Evolutionary conservation across 257 asterid genomes (phyloP).

Genomic region (Salvia splendens): DNA sequence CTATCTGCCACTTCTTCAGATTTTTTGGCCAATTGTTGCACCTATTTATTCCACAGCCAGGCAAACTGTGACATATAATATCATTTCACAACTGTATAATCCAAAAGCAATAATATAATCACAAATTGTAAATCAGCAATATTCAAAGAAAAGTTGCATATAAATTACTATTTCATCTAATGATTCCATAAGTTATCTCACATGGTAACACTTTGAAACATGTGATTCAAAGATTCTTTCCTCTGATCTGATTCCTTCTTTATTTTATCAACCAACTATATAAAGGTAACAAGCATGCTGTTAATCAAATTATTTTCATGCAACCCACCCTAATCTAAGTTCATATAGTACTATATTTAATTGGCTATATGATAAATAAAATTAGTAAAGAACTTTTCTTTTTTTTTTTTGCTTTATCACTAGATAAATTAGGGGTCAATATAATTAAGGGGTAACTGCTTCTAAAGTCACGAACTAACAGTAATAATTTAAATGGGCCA

Average conservation of each 20-base stretch:
- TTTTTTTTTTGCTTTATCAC: not conserved
- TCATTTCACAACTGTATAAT: conserved; percentile 34
- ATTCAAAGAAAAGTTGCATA: conserved; percentile 6
- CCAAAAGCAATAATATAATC: not conserved
- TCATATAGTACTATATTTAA: too few relatives aligned
- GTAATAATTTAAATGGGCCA: not conserved
- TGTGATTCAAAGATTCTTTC: conserved; percentile 45
- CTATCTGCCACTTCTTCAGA: conserved; percentile 23
- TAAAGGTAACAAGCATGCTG: conserved; percentile 22
- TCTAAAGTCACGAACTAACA: too few relatives aligned
- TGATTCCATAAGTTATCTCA: conserved; percentile 38
- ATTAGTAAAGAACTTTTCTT: too few relatives aligned
- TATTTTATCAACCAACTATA: not conserved
- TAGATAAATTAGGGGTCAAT: not conserved
- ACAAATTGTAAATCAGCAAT: too few relatives aligned
- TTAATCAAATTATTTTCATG: not conserved
- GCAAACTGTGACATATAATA: conserved; percentile 54
- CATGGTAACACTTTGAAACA: conserved; percentile 50
- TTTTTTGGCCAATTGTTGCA: conserved; percentile 33
- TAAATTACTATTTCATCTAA: conserved; percentile 34
- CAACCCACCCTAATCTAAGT: not conserved
- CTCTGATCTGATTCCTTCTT: not conserved
- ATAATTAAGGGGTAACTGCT: too few relatives aligned
- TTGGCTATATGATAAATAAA: too few relatives aligned
- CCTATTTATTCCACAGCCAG: conserved; percentile 76